Conservation (phyloP, 768 basidiomycete species). For the Leccinum uliginosum region DNA sequence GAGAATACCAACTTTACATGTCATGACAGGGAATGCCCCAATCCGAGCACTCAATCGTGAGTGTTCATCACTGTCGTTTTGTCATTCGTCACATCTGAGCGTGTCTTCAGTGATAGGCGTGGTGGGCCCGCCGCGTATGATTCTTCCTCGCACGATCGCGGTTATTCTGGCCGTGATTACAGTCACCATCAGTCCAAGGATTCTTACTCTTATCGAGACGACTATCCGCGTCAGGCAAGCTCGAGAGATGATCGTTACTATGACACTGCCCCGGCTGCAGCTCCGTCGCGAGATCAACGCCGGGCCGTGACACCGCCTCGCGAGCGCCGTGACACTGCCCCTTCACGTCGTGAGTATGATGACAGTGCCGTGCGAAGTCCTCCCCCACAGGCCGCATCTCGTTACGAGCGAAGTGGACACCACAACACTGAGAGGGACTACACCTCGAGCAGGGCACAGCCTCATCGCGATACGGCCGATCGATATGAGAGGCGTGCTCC, state of each 20-base stretch:
- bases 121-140: slow-evolving; percentile 43
- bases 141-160: slow-evolving; percentile 53
- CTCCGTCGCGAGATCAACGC: slow-evolving; percentile 52
- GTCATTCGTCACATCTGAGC: neutral
- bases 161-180: slow-evolving; percentile 51
- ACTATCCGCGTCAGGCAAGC: slow-evolving; percentile 43
- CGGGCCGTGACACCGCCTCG: slow-evolving; percentile 59
- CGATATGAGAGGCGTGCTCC: slow-evolving; percentile 51
- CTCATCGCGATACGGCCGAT: slow-evolving; percentile 53
- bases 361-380: slow-evolving; percentile 60
- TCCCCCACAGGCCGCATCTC: slow-evolving; percentile 44
- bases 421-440: slow-evolving; percentile 37
- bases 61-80: slow-evolving; percentile 22
- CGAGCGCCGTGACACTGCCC: slow-evolving; percentile 62
- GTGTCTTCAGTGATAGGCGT: slow-evolving; percentile 25
- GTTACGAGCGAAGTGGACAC: slow-evolving; percentile 46
- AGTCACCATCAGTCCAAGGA: slow-evolving; percentile 37
- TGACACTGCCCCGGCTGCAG: slow-evolving; percentile 37
- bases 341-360: slow-evolving; percentile 60
- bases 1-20: slow-evolving; percentile 2
- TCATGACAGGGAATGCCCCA: slow-evolving; percentile 66
- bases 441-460: slow-evolving; percentile 39
- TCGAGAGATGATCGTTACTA: slow-evolving; percentile 57
- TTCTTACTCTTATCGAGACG: slow-evolving; percentile 47
- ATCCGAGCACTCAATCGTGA: slow-evolving; percentile 45